Evolutionary conservation across 345 rosid genomes (phyloP).

Genomic region (Boechera divaricarpa): DNA sequence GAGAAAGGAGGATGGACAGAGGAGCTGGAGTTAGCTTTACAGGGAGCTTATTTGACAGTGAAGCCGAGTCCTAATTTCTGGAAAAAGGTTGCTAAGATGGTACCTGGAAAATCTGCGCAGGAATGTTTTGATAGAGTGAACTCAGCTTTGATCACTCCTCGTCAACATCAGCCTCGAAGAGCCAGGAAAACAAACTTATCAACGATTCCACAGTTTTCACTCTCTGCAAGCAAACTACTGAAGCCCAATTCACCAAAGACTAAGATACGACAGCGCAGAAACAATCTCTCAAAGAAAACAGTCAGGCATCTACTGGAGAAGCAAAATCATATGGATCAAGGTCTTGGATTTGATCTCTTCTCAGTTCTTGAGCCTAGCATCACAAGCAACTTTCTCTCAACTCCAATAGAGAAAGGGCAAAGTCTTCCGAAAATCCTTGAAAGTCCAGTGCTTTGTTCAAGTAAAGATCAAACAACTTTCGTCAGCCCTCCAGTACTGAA

Average conservation of each 20-base stretch:
- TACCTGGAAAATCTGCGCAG: slow-evolving; percentile 82
- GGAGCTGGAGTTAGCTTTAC: slow-evolving; percentile 74
- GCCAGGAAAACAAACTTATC: slow-evolving; percentile 51
- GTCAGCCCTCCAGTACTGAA: slow-evolving; percentile 72
- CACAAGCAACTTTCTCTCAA: slow-evolving; percentile 46
- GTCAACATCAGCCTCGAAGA: slow-evolving; percentile 61
- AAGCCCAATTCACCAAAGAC: slow-evolving; percentile 46
- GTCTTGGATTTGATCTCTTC: slow-evolving; percentile 66
- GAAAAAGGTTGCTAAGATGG: slow-evolving; percentile 83
- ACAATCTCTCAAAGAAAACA: slow-evolving; percentile 55
- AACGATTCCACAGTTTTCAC: slow-evolving; percentile 52
- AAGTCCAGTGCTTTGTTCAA: slow-evolving; percentile 50
- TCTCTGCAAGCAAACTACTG: slow-evolving; percentile 78
- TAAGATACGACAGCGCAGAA: slow-evolving; percentile 50
- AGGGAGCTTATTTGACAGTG: slow-evolving; percentile 69
- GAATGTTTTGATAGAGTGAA: slow-evolving; percentile 83
- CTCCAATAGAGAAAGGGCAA: slow-evolving; percentile 56
- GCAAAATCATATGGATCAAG: slow-evolving; percentile 53
- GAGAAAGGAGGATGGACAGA: slow-evolving; percentile 66
- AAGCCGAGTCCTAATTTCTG: slow-evolving; percentile 84
- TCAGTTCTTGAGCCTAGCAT: slow-evolving; percentile 69
- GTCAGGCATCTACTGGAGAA: slow-evolving; percentile 67
- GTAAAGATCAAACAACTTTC: slow-evolving; percentile 44
- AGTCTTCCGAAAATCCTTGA: slow-evolving; percentile 51
- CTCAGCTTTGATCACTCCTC: slow-evolving; percentile 65